These are phyloP conservation scores for Ulota crispa DNA, from an alignment of 225 moss, liverwort and hornwort genomes.

Conservation along the genomic window DNA sequence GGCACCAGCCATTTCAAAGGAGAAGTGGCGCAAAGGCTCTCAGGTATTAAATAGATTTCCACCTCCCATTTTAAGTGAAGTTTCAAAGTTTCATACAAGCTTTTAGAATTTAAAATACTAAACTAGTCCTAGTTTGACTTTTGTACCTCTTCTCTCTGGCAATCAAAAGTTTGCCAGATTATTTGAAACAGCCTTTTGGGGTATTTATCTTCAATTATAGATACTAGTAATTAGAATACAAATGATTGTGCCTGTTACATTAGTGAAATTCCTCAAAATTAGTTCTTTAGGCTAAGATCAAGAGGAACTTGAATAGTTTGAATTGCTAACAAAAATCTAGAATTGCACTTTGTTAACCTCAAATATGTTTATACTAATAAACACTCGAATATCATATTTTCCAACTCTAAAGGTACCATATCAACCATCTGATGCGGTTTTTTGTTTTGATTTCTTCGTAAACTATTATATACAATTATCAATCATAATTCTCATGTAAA, in stretches of 20 bases:
- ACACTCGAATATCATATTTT: not conserved
- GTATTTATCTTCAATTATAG: not conserved
- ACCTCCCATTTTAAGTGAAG: not conserved
- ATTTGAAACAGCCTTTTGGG: not conserved
- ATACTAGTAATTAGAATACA: not conserved
- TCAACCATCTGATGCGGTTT: not conserved
- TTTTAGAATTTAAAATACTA: too few relatives aligned
- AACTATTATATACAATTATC: too few relatives aligned
- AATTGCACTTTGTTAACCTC: not conserved
- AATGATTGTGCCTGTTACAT: not conserved
- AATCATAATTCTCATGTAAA: too few relatives aligned
- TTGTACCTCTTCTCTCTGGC: too few relatives aligned
- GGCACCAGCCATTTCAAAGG: constrained; percentile 68
- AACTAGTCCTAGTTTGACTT: too few relatives aligned
- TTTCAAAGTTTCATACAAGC: too few relatives aligned
- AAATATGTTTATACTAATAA: not conserved
- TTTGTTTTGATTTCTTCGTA: too few relatives aligned
- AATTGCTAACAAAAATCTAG: not conserved
- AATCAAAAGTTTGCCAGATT: too few relatives aligned
- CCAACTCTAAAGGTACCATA: not conserved
- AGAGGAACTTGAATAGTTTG: not conserved
- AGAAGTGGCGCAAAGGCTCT: constrained; percentile 96
- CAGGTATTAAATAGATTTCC: constrained; percentile 48
- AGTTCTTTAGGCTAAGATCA: not conserved
- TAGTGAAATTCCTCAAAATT: not conserved